Conservation (phyloP, 352 stramenopile genomes). For the Phytopythium aichiense region DNA sequence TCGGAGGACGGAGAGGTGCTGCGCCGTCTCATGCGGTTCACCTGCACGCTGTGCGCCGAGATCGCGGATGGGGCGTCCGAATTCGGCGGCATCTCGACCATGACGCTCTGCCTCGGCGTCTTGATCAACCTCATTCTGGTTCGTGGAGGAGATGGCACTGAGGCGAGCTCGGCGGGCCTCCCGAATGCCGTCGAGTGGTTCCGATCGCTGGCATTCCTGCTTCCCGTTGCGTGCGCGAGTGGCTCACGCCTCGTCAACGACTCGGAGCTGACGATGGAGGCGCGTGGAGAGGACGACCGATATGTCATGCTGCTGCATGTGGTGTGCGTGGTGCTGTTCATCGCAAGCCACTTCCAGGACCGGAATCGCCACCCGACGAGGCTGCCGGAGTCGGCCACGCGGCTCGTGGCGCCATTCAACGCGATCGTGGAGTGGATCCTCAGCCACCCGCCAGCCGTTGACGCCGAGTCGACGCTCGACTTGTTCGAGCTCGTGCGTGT, state of each 20-base stretch:
- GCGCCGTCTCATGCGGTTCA: constrained; percentile 71
- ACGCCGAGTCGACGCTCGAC: constrained; percentile 50
- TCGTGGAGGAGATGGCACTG: constrained; percentile 31
- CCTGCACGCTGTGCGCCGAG: constrained; percentile 53
- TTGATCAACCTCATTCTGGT: constrained; percentile 77
- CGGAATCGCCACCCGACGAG: constrained; percentile 33
- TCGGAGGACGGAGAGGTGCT: constrained; percentile 57
- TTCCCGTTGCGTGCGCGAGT: constrained; percentile 72
- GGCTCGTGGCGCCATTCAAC: constrained; percentile 59
- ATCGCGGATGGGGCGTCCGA: constrained; percentile 46
- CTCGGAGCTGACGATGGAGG: constrained; percentile 36
- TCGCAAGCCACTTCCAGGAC: constrained; percentile 53
- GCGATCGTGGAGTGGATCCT: constrained; percentile 50
- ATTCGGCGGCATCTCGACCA: constrained; percentile 51
- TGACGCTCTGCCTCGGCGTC: constrained; percentile 75
- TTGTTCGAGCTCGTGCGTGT: constrained; percentile 71
- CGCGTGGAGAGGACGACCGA: constrained; percentile 66
- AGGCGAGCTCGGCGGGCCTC: constrained; percentile 15
- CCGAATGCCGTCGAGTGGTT: constrained; percentile 67
- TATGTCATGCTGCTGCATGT: constrained; percentile 80
- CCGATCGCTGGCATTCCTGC: constrained; percentile 59
- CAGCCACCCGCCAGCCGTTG: constrained; percentile 45
- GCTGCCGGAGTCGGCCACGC: constrained; percentile 29
- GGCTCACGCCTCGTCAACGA: constrained; percentile 45
- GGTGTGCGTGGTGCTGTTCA: constrained; percentile 64